Conservation (phyloP, 148 eudicot species). For the Amaranthus palmeri region DNA sequence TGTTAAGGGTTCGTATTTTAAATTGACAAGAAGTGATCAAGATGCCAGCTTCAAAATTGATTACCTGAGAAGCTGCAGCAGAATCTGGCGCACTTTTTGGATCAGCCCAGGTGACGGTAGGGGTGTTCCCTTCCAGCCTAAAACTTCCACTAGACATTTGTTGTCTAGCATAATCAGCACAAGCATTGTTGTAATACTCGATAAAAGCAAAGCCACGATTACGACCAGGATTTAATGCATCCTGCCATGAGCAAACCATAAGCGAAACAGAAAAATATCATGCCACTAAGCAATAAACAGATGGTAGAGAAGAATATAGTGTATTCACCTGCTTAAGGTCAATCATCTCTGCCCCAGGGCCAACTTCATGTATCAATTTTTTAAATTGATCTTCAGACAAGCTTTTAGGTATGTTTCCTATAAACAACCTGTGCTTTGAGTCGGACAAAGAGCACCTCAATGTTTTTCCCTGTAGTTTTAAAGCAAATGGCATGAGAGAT, state of each 20-base stretch:
- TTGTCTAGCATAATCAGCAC: constrained; percentile 89
- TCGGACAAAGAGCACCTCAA: constrained; percentile 86
- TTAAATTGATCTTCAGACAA: constrained; percentile 88
- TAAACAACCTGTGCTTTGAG: constrained; percentile 78
- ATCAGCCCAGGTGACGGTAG: constrained; percentile 97
- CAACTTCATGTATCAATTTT: constrained; percentile 72
- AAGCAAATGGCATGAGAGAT: not conserved
- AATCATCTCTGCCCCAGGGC: constrained; percentile 84
- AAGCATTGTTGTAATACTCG: constrained; percentile 95
- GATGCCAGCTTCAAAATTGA: not conserved
- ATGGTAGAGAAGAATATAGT: not conserved
- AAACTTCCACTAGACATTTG: constrained; percentile 66
- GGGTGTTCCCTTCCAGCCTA: constrained; percentile 82
- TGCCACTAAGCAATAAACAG: not conserved
- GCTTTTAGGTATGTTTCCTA: constrained; percentile 84
- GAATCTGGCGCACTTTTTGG: constrained; percentile 88
- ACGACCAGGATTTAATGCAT: constrained; percentile 76
- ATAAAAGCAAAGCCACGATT: constrained; percentile 97
- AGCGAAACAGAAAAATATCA: constrained; percentile 1
- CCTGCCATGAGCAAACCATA: constrained; percentile 40
- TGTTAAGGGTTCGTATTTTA: not conserved
- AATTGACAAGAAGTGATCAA: not conserved
- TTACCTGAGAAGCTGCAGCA: constrained; percentile 89
- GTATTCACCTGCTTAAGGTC: constrained; percentile 82
- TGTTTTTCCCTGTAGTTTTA: constrained; percentile 65